phyloP scores from a whole-genome alignment of 75 land plant genomes.

The Sequoiadendron giganteum region DNA sequence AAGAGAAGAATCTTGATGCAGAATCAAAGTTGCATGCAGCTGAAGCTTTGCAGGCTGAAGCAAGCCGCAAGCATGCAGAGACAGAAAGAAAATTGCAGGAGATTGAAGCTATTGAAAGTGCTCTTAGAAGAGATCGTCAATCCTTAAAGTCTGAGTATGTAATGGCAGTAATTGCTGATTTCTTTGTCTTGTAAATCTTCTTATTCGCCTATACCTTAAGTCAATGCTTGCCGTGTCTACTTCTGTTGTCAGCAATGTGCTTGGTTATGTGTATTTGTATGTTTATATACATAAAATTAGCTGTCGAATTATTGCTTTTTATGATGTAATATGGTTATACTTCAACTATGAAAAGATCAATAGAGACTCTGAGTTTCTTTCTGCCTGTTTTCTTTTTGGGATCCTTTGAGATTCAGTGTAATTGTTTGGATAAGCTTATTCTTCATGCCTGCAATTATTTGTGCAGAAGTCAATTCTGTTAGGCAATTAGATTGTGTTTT shows the following conservation, averaged over 20 bases:
- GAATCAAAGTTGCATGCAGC: constrained; percentile 69
- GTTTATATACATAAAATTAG: not conserved
- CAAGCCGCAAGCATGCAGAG: constrained; percentile 70
- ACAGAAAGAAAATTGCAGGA: constrained; percentile 78
- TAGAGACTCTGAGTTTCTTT: not conserved
- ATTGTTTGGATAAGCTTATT: not conserved
- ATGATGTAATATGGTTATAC: not conserved
- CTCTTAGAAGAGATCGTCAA: constrained; percentile 54
- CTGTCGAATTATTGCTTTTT: not conserved
- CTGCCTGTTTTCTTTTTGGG: not conserved
- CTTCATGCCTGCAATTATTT: not conserved
- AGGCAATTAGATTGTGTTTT: not conserved
- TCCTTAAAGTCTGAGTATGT: constrained; percentile 73
- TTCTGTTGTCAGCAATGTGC: not conserved
- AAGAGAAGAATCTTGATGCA: constrained; percentile 67
- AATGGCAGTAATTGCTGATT: not conserved
- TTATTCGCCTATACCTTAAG: not conserved
- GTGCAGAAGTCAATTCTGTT: not conserved
- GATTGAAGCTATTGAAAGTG: constrained; percentile 71
- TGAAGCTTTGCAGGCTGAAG: constrained; percentile 86
- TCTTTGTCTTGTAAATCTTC: not conserved
- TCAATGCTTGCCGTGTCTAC: not conserved
- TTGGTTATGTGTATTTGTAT: not conserved
- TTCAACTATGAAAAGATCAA: not conserved
- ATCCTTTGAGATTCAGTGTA: not conserved